phyloP scores from a whole-genome alignment of 495 filamentous ascomycete species.

The Umbilicaria muhlenbergii region DNA sequence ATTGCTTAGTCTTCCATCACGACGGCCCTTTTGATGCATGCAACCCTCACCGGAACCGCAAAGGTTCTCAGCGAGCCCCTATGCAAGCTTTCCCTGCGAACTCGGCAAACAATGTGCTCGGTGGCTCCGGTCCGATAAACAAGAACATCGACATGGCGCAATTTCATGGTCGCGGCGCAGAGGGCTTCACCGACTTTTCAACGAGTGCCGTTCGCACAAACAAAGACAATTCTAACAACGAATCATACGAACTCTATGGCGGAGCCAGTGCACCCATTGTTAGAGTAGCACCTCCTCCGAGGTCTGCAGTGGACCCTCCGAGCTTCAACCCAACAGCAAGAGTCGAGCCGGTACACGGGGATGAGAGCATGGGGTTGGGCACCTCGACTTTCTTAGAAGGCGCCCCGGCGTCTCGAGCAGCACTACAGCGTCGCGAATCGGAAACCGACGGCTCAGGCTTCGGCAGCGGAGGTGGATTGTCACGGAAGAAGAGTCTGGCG shows the following conservation, averaged over 20 bases:
- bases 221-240: conserved; percentile 16
- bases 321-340: conserved; percentile 42
- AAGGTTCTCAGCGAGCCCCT: conserved; percentile 66
- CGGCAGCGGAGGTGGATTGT: conserved; percentile 44
- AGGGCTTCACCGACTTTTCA: conserved; percentile 71
- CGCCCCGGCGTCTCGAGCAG: conserved; percentile 69
- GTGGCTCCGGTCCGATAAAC: conserved; percentile 75
- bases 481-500: conserved; percentile 84
- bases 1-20: conserved; percentile 75
- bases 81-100: conserved; percentile 94
- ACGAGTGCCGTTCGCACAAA: conserved; percentile 21
- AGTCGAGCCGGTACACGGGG: conserved; percentile 63
- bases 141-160: conserved; percentile 66
- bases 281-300: conserved; percentile 18
- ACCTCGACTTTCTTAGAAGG: conserved; percentile 95
- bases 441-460: conserved; percentile 35
- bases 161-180: conserved; percentile 67
- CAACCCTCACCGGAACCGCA: conserved; percentile 87
- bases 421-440: conserved; percentile 61
- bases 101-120: conserved; percentile 81
- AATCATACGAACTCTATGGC: conserved; percentile 13
- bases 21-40: conserved; percentile 97
- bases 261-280: conserved; percentile 13
- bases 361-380: conserved; percentile 71
- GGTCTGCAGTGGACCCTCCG: conserved; percentile 18